Evolutionary conservation across 257 asterid genomes (phyloP).

Genomic region (Knoxia roxburghii): DNA sequence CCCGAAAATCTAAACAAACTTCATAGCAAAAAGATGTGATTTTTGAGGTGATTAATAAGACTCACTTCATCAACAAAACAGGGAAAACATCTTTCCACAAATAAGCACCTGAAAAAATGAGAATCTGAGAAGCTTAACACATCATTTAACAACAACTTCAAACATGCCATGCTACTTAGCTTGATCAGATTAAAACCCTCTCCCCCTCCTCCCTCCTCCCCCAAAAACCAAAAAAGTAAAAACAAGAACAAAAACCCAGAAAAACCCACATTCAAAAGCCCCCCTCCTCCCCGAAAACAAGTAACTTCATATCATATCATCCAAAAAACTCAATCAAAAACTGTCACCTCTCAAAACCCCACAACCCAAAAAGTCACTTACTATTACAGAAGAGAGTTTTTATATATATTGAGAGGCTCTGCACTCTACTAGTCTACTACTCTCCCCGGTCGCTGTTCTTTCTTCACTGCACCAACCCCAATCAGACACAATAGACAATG

Average conservation of each 20-base stretch:
- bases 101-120: conserved; percentile 36
- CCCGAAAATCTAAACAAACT: conserved; percentile 47
- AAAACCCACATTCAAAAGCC: conserved; percentile 13
- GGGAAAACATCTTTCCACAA: conserved; percentile 38
- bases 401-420: conserved; percentile 31
- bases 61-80: conserved; percentile 28
- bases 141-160: conserved; percentile 18
- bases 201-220: conserved; percentile 5
- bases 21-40: conserved; percentile 33
- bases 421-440: too few species aligned
- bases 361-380: conserved; percentile 59
- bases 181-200: background rate
- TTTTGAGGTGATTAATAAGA: conserved; percentile 14
- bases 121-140: conserved; percentile 4
- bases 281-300: conserved; percentile 27
- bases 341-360: conserved; percentile 39
- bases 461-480: conserved; percentile 9
- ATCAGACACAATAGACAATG: conserved; percentile 8
- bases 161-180: conserved; percentile 26
- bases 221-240: background rate
- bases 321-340: conserved; percentile 13
- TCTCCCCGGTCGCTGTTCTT: conserved; percentile 14
- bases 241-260: conserved; percentile 11
- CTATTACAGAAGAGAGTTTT: conserved; percentile 35
- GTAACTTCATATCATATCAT: conserved; percentile 27